These are phyloP conservation scores for Trichomonas tenax DNA, from an alignment of 208 protist species.

Conservation along the genomic window DNA sequence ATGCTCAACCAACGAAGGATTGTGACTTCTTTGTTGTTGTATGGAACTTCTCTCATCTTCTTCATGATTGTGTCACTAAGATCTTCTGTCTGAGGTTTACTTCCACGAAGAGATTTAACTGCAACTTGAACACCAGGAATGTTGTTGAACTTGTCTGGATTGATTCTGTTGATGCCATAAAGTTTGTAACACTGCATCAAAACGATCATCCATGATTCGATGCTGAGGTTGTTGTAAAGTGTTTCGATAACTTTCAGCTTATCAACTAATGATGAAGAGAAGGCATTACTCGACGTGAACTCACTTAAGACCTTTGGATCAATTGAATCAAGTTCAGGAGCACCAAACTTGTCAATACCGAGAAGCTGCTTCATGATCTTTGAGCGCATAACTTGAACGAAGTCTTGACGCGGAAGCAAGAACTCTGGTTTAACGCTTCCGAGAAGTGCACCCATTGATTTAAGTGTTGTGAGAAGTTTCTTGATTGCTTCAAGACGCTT, in stretches of 20 bases:
- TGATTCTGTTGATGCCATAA: background rate
- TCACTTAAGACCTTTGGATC: background rate
- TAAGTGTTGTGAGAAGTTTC: background rate
- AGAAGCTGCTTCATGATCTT: background rate
- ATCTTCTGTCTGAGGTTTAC: background rate
- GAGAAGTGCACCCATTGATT: background rate
- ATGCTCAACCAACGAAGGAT: background rate
- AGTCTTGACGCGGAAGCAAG: background rate
- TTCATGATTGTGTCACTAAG: background rate
- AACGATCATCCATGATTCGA: background rate
- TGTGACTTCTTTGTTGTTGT: background rate
- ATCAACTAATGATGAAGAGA: background rate
- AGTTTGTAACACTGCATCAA: background rate
- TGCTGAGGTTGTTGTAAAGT: background rate
- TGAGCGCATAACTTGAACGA: background rate
- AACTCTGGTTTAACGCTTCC: background rate
- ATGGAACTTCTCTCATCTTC: background rate
- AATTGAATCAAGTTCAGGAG: background rate
- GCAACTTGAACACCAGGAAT: background rate
- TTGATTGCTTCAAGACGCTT: background rate
- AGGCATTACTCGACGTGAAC: background rate
- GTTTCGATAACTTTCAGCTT: background rate
- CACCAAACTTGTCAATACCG: constrained; percentile 3
- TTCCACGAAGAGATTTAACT: background rate
- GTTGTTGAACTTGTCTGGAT: background rate